Evolutionary conservation across 257 asterid species (phyloP).

Genomic region (Capsicum rhomboideum): DNA sequence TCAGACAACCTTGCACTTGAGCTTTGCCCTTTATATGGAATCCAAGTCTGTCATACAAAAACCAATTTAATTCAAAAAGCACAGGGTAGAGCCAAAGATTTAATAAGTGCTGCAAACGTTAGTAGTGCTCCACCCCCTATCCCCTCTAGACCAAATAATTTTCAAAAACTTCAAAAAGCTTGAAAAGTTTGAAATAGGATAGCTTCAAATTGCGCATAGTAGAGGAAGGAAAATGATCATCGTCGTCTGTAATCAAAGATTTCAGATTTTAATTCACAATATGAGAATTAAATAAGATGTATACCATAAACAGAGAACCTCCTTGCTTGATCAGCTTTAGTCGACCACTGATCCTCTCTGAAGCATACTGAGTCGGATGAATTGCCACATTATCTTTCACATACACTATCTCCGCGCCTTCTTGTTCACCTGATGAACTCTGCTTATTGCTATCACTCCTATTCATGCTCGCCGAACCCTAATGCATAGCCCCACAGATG

Average conservation of each 20-base stretch:
- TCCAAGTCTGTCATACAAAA: conserved; percentile 68
- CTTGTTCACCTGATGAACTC: conserved; percentile 56
- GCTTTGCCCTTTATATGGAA: conserved; percentile 92
- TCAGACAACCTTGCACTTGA: conserved; percentile 75
- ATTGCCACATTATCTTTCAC: conserved; percentile 87
- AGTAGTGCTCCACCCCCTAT: background rate
- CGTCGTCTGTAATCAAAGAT: background rate
- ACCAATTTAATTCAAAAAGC: background rate
- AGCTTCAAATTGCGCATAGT: background rate
- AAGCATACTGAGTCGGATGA: conserved; percentile 89
- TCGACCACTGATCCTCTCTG: conserved; percentile 95
- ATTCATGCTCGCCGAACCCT: conserved; percentile 58
- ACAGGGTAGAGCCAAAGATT: background rate
- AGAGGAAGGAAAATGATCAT: background rate
- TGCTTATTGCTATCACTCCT: conserved; percentile 45
- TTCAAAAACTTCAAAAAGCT: background rate
- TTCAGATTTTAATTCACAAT: background rate
- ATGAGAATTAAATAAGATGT: background rate
- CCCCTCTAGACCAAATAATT: background rate
- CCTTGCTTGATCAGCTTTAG: conserved; percentile 92
- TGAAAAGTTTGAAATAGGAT: background rate
- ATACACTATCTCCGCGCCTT: conserved; percentile 71
- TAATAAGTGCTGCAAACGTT: background rate
- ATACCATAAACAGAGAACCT: conserved; percentile 71
- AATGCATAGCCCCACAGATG: conserved; percentile 4